Evolutionary conservation across 768 basidiomycete species (phyloP).

Genomic region (Sistotremastrum niveocremeum): DNA sequence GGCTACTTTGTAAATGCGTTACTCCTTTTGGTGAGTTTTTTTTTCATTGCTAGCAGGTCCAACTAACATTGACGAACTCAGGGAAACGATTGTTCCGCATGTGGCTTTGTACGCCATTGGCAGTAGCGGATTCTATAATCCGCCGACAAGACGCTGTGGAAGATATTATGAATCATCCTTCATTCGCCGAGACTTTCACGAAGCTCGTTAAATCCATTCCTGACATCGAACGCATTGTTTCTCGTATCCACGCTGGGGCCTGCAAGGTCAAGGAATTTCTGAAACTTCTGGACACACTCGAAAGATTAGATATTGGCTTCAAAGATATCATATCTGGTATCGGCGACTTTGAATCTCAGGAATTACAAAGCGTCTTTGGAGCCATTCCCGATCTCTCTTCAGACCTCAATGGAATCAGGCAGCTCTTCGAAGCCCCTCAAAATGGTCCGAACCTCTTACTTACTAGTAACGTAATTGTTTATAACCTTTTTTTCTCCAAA

Average conservation of each 20-base stretch:
- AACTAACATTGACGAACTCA: conserved; percentile 13
- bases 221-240: conserved; percentile 87
- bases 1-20: conserved; percentile 67
- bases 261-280: conserved; percentile 81
- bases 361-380: conserved; percentile 61
- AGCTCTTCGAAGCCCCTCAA: conserved; percentile 52
- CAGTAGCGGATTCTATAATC: conserved; percentile 50
- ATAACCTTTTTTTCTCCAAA: conserved; percentile 13
- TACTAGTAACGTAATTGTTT: conserved; percentile 2
- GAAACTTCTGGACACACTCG: conserved; percentile 51
- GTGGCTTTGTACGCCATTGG: conserved; percentile 90
- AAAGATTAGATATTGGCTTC: conserved; percentile 55
- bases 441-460: conserved; percentile 32
- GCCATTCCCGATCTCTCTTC: conserved; percentile 68
- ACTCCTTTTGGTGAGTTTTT: conserved; percentile 73
- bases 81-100: conserved; percentile 93
- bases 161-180: conserved; percentile 71
- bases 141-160: conserved; percentile 85
- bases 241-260: conserved; percentile 87
- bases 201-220: conserved; percentile 70
- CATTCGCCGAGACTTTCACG: conserved; percentile 65
- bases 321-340: conserved; percentile 46
- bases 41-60: background rate
- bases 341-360: conserved; percentile 63
- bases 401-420: conserved; percentile 58